A percentile compares a stretch with the other conserved stretches of the same genome.
These are phyloP conservation scores for Leptographium radiaticola DNA, from an alignment of 2,329 filamentous ascomycete species.

Conservation along the genomic window DNA sequence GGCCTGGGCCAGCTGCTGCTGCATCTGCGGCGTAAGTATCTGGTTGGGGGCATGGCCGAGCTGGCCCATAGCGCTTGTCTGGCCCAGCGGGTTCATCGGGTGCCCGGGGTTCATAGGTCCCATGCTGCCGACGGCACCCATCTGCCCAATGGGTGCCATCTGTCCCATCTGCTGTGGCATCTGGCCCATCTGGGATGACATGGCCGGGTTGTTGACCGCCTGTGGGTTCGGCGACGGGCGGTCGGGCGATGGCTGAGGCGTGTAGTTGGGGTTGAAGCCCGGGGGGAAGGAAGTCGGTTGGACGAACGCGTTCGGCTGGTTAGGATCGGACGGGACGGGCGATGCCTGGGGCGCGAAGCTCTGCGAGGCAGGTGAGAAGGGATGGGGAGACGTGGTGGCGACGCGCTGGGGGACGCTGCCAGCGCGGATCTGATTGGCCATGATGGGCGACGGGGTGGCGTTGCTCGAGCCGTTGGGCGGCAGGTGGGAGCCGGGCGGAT, in stretches of 20 bases:
- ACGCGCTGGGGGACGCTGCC: constrained; percentile 66
- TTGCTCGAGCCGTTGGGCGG: constrained; percentile 64
- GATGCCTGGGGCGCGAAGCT: constrained; percentile 63
- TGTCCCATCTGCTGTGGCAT: constrained; percentile 25
- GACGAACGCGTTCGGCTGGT: constrained; percentile 60
- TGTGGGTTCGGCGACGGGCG: constrained; percentile 43
- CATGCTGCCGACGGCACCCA: constrained; percentile 11
- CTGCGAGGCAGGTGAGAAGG: constrained; percentile 66
- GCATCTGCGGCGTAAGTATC: constrained; percentile 18
- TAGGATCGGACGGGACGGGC: constrained; percentile 63
- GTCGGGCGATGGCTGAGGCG: constrained; percentile 40
- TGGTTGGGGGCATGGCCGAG: constrained; percentile 27
- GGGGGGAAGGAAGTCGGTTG: constrained; percentile 43
- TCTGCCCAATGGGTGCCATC: constrained; percentile 48
- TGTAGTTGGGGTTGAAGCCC: constrained; percentile 45
- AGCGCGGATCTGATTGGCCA: constrained; percentile 65
- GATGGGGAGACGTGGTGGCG: constrained; percentile 83
- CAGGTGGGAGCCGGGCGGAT: constrained; percentile 50
- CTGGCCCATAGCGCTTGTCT: constrained; percentile 20
- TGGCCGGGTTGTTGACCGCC: constrained; percentile 37
- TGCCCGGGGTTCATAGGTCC: constrained; percentile 17
- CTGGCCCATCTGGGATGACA: constrained; percentile 32
- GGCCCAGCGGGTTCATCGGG: constrained; percentile 34
- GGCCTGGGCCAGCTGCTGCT: constrained; percentile 27
- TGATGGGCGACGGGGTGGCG: constrained; percentile 84